Evolutionary conservation across 306 rosid species (phyloP), one percentile per base, ranked within the genome.

Genomic region (Cicer judaicum): DNA sequence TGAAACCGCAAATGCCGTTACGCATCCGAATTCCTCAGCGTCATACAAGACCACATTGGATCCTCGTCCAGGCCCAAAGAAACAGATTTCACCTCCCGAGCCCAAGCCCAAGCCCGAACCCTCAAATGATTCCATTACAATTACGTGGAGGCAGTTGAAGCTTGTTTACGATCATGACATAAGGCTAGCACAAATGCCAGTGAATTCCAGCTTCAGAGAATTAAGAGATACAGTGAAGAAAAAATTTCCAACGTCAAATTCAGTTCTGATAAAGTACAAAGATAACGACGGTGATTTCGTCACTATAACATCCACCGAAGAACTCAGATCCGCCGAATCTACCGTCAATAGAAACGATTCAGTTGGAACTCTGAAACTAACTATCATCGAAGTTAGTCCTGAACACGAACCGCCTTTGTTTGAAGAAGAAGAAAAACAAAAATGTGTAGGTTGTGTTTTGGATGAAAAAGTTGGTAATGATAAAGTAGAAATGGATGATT

Each of bases 401-500:
- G 96, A 92, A 53, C 91, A 90, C 76, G 97, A 95, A 84, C 99
- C 99, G 44, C 86, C 90, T 46, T 21, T 92, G 41, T 81, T 87
- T 70, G 96, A 91, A 75, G 97, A 91, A 83, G 96, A 90, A 76
- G 76, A 80, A 68, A 70, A 88, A 82, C 55, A 66, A 83, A 87
- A 62, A 41, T 4, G 2, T 6, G 5, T 4, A 43, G 71, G 19
- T 18, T 12, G 40, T 19, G 53, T 18, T 10, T 10, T 43, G 15
- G 15, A 18, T 10, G 50, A 64, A 2, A 18, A 41, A 18, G 7
- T 18, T 10, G 52, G 7, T 73, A 38, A 5, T 21, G 64, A 52
- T 81, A 97, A 88, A 73, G 78, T 94, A 72, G 97, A 94, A 79
- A 92, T 94, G 90, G 99, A 92, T 75, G 99, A 94, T 77, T 94